Evolutionary conservation across 2,329 filamentous ascomycete genomes (phyloP).

Genomic region (Apiospora pterosperma): DNA sequence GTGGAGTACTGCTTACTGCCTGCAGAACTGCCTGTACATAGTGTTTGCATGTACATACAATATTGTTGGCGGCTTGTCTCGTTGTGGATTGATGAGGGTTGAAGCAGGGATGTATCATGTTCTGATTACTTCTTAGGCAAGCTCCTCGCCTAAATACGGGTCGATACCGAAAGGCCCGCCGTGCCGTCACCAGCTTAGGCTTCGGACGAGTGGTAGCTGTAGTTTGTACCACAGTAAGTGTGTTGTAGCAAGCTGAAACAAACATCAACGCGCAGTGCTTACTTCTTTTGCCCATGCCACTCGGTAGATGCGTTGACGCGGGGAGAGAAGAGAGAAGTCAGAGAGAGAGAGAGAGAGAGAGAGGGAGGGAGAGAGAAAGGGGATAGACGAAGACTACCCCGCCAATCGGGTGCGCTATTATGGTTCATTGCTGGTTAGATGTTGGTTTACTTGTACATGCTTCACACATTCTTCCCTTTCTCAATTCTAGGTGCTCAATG

Average conservation of each 20-base stretch:
- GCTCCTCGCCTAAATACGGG: background rate
- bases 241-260: background rate
- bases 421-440: background rate
- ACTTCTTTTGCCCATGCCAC: background rate
- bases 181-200: background rate
- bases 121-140: background rate
- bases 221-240: no score
- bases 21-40: no score
- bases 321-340: background rate
- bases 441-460: background rate
- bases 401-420: background rate
- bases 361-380: background rate
- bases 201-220: no score
- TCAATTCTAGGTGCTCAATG: no score
- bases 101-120: no score
- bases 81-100: no score
- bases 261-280: background rate
- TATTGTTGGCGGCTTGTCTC: no score
- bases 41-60: no score
- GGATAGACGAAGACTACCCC: no score
- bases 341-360: background rate
- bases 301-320: background rate
- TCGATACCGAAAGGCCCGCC: background rate
- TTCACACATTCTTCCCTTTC: no score
- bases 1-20: no score